A percentile compares a stretch with the other conserved stretches of the same genome.
Evolutionary conservation across 1,284 basidiomycete genomes (phyloP).

Genomic region (Pisolithus thermaeus): DNA sequence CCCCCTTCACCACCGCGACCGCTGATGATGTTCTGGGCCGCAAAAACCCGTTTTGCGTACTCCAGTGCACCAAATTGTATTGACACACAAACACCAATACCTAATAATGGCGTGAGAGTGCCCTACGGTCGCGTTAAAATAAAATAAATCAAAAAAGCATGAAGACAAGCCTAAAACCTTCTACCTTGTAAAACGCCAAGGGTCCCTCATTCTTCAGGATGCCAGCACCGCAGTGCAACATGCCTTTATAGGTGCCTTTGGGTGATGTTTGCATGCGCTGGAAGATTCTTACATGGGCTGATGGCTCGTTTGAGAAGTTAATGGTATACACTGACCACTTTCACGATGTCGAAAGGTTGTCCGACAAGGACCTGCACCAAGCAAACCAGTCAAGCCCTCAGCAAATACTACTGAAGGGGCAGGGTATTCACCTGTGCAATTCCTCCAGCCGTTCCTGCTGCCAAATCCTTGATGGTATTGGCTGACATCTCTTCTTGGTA

Average conservation of each 20-base stretch:
- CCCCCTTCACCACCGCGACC: slow-evolving; percentile 59
- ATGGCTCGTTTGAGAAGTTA: slow-evolving; percentile 2
- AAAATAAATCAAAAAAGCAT: background rate
- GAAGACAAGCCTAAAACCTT: slow-evolving; percentile 6
- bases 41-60: slow-evolving; percentile 83
- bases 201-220: slow-evolving; percentile 91
- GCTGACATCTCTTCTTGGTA: slow-evolving; percentile 34
- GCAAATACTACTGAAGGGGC: background rate
- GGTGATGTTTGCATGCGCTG: slow-evolving; percentile 91
- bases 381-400: slow-evolving; percentile 8
- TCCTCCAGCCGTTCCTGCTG: slow-evolving; percentile 83
- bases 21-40: slow-evolving; percentile 46
- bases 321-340: slow-evolving; percentile 62
- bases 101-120: slow-evolving; percentile 87
- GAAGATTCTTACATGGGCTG: slow-evolving; percentile 6
- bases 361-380: slow-evolving; percentile 73
- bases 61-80: slow-evolving; percentile 96
- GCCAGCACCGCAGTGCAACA: slow-evolving; percentile 83
- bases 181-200: slow-evolving; percentile 92
- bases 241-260: slow-evolving; percentile 82
- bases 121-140: slow-evolving; percentile 49
- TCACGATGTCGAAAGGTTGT: slow-evolving; percentile 96
- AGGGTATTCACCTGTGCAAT: slow-evolving; percentile 68
- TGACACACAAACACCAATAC: slow-evolving; percentile 93
- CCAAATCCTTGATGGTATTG: slow-evolving; percentile 68